Percentiles rank a stretch among this genome's conserved stretches.
Conservation (phyloP, 108 stramenopile species). For the Pseudonitzschia pungens region DNA sequence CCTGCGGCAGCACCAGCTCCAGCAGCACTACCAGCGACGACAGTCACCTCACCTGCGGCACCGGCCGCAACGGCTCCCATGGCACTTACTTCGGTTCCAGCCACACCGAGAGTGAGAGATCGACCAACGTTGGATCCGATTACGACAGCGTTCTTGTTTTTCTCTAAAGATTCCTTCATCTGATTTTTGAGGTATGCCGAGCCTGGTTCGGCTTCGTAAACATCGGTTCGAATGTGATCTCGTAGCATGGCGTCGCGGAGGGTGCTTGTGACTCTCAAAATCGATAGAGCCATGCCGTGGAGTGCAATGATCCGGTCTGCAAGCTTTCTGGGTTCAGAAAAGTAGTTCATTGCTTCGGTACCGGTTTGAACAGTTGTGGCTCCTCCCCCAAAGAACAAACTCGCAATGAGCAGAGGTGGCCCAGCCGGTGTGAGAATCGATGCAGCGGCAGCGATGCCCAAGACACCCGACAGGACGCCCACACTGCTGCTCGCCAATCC, state of each 20-base stretch:
- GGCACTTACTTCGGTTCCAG: slow-evolving; percentile 30
- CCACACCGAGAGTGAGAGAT: slow-evolving; percentile 30
- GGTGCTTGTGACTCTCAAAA: slow-evolving; percentile 59
- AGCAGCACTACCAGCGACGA: slow-evolving; percentile 5
- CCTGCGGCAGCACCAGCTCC: slow-evolving; percentile 17
- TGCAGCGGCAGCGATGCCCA: slow-evolving; percentile 63
- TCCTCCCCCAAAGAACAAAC: slow-evolving; percentile 64
- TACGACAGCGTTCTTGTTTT: slow-evolving; percentile 27
- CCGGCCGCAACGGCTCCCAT: slow-evolving; percentile 6
- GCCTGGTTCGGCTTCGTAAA: slow-evolving; percentile 23
- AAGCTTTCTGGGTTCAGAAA: slow-evolving; percentile 57
- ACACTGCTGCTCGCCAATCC: slow-evolving; percentile 52
- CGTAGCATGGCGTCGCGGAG: slow-evolving; percentile 58
- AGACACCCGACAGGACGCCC: slow-evolving; percentile 54
- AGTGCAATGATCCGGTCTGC: slow-evolving; percentile 66
- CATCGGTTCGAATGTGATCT: slow-evolving; percentile 46
- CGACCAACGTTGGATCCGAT: slow-evolving; percentile 38
- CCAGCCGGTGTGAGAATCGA: slow-evolving; percentile 66
- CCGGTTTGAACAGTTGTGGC: slow-evolving; percentile 60
- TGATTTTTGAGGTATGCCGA: background rate
- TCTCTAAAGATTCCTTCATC: slow-evolving; percentile 9
- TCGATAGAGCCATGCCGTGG: slow-evolving; percentile 61
- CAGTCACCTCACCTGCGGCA: background rate
- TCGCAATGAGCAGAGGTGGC: slow-evolving; percentile 68
- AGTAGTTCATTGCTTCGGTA: slow-evolving; percentile 55